A percentile compares a stretch with the other conserved stretches of the same genome.
These are phyloP conservation scores for Salix caprea DNA, from an alignment of 345 rosid genomes.

Conservation along the genomic window DNA sequence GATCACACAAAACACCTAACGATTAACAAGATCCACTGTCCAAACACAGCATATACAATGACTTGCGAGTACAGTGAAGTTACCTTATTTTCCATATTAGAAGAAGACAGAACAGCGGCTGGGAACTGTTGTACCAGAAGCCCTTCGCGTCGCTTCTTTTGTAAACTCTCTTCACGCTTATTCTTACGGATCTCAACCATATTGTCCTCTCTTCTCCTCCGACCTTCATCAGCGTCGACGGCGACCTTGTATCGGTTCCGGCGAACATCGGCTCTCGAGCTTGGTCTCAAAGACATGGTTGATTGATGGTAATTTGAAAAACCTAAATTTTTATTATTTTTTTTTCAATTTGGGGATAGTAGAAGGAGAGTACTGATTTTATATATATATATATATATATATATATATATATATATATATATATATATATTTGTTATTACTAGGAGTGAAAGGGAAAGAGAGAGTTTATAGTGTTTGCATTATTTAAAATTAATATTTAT, in stretches of 20 bases:
- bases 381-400: too few species aligned
- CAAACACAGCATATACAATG: neutral
- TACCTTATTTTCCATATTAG: slow-evolving; percentile 22
- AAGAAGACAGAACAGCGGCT: neutral
- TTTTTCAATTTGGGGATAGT: too few species aligned
- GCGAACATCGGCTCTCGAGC: slow-evolving; percentile 14
- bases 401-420: too few species aligned
- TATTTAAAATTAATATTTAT: too few species aligned
- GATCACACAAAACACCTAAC: neutral
- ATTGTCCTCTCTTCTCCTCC: slow-evolving; percentile 23
- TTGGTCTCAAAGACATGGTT: slow-evolving; percentile 18
- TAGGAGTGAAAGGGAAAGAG: too few species aligned
- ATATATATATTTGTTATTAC: too few species aligned
- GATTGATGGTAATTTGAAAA: neutral
- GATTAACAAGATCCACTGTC: neutral
- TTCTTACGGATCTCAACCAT: slow-evolving; percentile 29
- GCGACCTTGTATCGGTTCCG: slow-evolving; percentile 17
- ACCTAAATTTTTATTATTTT: neutral
- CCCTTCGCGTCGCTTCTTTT: slow-evolving; percentile 30
- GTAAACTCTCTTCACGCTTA: slow-evolving; percentile 30
- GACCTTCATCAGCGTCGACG: slow-evolving; percentile 23
- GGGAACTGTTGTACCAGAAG: slow-evolving; percentile 13
- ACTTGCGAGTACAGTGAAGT: neutral
- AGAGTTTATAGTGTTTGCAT: too few species aligned
- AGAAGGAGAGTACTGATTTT: too few species aligned